Percentiles rank a stretch among this genome's conserved stretches.
phyloP scores from a whole-genome alignment of 345 rosid species.

The Turnera subulata region DNA sequence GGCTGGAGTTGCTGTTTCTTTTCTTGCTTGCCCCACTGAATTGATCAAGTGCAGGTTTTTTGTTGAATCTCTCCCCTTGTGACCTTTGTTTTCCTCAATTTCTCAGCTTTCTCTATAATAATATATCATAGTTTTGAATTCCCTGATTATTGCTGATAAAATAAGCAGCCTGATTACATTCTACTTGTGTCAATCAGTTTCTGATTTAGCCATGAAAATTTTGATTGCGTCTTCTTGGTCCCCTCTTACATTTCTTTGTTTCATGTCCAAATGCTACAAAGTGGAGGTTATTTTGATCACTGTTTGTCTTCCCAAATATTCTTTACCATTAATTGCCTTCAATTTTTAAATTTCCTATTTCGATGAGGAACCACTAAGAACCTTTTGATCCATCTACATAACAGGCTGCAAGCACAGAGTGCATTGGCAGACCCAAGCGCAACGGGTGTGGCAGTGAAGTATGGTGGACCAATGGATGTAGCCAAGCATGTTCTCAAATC shows the following conservation, averaged over 20 bases:
- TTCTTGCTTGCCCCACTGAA: conserved; percentile 98
- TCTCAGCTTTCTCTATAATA: background rate
- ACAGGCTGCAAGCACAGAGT: conserved; percentile 96
- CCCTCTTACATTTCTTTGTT: background rate
- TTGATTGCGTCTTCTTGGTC: too few species aligned
- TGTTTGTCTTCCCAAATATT: background rate
- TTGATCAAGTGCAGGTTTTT: conserved; percentile 92
- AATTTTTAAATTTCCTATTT: conserved; percentile 1
- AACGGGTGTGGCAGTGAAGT: conserved; percentile 58
- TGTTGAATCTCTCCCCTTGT: background rate
- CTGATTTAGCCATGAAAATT: too few species aligned
- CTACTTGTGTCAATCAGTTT: too few species aligned
- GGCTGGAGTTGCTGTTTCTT: conserved; percentile 93
- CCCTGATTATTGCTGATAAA: too few species aligned
- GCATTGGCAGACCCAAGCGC: conserved; percentile 49
- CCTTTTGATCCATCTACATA: conserved; percentile 13
- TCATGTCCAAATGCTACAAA: background rate
- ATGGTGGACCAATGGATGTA: conserved; percentile 94
- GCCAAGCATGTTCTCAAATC: conserved; percentile 78
- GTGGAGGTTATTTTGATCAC: conserved; percentile 1
- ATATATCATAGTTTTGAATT: background rate
- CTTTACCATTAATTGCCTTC: background rate
- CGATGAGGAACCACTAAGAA: background rate
- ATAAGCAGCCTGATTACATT: too few species aligned
- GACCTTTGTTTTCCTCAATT: background rate